These are phyloP conservation scores for Lichtheimia hyalospora DNA, from an alignment of 371 early-diverging fungal species.

Conservation along the genomic window DNA sequence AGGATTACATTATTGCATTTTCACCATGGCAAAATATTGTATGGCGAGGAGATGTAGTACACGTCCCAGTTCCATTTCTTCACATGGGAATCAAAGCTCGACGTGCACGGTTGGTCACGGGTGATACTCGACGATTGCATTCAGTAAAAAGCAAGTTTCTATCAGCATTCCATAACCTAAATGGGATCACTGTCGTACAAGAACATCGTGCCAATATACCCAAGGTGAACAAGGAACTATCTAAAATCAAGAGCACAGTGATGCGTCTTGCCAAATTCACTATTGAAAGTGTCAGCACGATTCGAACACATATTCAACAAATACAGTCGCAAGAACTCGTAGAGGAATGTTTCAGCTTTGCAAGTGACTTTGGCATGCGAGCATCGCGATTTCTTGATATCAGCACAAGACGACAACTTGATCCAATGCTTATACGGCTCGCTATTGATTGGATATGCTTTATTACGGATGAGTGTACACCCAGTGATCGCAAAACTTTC, in stretches of 20 bases:
- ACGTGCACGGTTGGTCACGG: conserved; percentile 66
- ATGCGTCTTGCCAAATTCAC: conserved; percentile 57
- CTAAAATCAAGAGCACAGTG: conserved; percentile 58
- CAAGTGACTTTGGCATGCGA: conserved; percentile 74
- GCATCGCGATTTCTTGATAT: conserved; percentile 64
- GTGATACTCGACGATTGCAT: conserved; percentile 42
- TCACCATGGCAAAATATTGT: conserved; percentile 59
- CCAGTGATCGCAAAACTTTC: conserved; percentile 80
- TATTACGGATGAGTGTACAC: conserved; percentile 74
- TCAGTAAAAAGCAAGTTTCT: conserved; percentile 51
- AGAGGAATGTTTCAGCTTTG: conserved; percentile 84
- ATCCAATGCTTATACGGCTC: conserved; percentile 64
- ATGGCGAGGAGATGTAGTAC: conserved; percentile 61
- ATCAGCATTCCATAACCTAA: conserved; percentile 37
- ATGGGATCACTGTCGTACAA: conserved; percentile 51
- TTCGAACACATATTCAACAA: conserved; percentile 53
- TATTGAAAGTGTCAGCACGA: conserved; percentile 53
- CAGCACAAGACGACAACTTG: conserved; percentile 50
- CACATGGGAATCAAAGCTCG: conserved; percentile 60
- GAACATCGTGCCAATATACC: conserved; percentile 65
- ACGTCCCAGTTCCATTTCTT: conserved; percentile 37
- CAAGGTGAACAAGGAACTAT: conserved; percentile 57
- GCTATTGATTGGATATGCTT: conserved; percentile 89
- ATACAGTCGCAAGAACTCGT: conserved; percentile 69
- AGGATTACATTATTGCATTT: conserved; percentile 54